Evolutionary conservation across 805 yeast species (phyloP), one percentile per base, ranked within the genome.

Genomic region (Wickerhamiella nectarea): DNA sequence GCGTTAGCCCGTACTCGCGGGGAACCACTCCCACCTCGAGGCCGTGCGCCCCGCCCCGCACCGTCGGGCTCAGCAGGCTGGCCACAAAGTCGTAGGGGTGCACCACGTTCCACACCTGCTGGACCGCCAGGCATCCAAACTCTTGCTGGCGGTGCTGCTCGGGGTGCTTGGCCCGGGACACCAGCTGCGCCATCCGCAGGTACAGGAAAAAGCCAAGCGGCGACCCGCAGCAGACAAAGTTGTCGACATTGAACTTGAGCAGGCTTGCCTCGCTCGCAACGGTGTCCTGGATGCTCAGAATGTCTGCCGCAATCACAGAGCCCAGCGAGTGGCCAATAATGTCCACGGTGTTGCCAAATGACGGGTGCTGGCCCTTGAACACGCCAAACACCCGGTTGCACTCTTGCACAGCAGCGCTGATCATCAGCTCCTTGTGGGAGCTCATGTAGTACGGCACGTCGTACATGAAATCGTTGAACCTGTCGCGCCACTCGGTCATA

Each of bases 51-150:
- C 53, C 54, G 3, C 61, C 67, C 49, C 71, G 67, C 6, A 87
- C 74, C 36, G 89, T 64, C 1, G 97, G 95, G 56, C 86, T 95
- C 49, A 89, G 64, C 46, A 95, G 65, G 56, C 83, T 86, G 0
- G 93, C 93, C 31, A 91, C 78, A 1, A 96, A 94, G 58, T 89
- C 98, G 53, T 93, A 81, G 1, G 85, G 81, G 58, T 89, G 94
- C 59, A 80, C 80, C 6, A 91, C 63, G 56, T 89, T 89, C 63
- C 82, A 91, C 28, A 82, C 60, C 53, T 81, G 80, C 2, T 67
- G 62, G 50, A 80, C 83, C 22, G 75, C 76, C 3, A 91, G 85
- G 41, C 70, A 65, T 1, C 70, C 70, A 39, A 63, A 63, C 4
- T 56, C 58, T 9, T 53, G 50, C 12, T 44, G 34, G 15, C 12